Percentiles rank a stretch among this genome's conserved stretches.
phyloP scores from a whole-genome alignment of 1,139 yeast species.

The Eremothecium coryli region DNA sequence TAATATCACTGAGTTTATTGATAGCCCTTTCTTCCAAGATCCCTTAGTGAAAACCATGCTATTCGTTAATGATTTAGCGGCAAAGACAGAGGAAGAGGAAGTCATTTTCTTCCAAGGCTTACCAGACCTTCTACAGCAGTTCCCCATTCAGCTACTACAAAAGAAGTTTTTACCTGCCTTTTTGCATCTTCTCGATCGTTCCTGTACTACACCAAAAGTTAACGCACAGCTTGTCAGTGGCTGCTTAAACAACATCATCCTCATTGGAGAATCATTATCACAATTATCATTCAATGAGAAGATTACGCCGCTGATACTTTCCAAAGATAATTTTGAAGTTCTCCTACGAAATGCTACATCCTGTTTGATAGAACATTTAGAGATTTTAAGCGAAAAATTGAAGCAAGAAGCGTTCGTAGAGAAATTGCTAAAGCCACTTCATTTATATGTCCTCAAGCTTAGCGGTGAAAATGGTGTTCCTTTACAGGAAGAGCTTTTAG shows the following conservation, averaged over 20 bases:
- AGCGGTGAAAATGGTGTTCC: constrained; percentile 24
- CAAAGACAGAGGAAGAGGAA: constrained; percentile 62
- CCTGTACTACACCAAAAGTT: constrained; percentile 22
- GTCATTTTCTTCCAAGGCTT: constrained; percentile 61
- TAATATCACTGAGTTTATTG: constrained; percentile 26
- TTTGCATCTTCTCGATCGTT: constrained; percentile 35
- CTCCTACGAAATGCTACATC: constrained; percentile 42
- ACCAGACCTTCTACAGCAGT: constrained; percentile 48
- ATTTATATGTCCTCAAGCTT: constrained; percentile 20
- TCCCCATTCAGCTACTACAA: constrained; percentile 61
- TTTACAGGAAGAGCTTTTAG: constrained; percentile 50
- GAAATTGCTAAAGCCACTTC: constrained; percentile 32
- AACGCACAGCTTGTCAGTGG: constrained; percentile 45
- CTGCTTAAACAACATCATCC: constrained; percentile 48
- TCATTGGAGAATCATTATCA: constrained; percentile 61
- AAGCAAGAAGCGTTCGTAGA: constrained; percentile 35
- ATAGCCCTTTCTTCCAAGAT: constrained; percentile 43
- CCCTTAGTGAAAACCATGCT: constrained; percentile 75
- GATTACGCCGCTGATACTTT: constrained; percentile 42
- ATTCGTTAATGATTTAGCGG: constrained; percentile 75
- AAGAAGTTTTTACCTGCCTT: constrained; percentile 71
- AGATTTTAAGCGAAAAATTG: constrained; percentile 43
- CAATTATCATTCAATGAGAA: constrained; percentile 70
- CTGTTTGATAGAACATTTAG: constrained; percentile 49
- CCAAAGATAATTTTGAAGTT: constrained; percentile 28